phyloP scores from a whole-genome alignment of 192 early-diverging fungal species.

The Entomortierella parvispora region DNA sequence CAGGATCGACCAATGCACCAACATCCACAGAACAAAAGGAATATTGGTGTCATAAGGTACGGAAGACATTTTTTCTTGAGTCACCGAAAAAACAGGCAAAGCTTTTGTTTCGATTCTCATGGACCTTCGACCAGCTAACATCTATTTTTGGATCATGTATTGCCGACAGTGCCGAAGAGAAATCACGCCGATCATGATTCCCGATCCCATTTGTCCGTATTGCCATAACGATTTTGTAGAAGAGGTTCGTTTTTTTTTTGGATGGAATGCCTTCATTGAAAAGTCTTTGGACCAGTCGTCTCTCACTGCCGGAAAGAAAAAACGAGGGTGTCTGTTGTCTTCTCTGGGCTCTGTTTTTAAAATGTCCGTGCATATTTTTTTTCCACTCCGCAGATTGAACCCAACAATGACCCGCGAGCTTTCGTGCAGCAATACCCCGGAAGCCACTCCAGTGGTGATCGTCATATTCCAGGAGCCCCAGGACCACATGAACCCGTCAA shows the following conservation, averaged over 20 bases:
- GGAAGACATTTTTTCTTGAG: background rate
- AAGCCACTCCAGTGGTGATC: background rate
- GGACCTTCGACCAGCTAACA: background rate
- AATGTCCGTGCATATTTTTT: background rate
- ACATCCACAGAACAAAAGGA: background rate
- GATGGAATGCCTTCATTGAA: background rate
- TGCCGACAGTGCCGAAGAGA: constrained; percentile 43
- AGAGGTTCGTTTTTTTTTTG: constrained; percentile 59
- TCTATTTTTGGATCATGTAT: background rate
- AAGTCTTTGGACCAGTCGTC: background rate
- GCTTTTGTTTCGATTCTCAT: background rate
- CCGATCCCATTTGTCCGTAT: constrained; percentile 80
- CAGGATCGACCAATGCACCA: background rate
- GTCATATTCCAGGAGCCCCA: background rate
- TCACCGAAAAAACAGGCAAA: background rate
- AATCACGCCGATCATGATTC: constrained; percentile 69
- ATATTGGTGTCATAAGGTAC: constrained; percentile 41
- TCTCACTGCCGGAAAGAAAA: too few relatives aligned
- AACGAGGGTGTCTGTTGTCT: background rate
- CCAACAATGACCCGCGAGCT: constrained; percentile 55
- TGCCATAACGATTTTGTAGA: constrained; percentile 89
- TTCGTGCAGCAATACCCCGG: constrained; percentile 22
- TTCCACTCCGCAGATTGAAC: constrained; percentile 49
- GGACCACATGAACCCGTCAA: constrained; percentile 8
- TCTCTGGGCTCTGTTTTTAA: background rate